phyloP scores from a whole-genome alignment of 1,284 basidiomycete genomes.

The Golubevia pallescens region DNA sequence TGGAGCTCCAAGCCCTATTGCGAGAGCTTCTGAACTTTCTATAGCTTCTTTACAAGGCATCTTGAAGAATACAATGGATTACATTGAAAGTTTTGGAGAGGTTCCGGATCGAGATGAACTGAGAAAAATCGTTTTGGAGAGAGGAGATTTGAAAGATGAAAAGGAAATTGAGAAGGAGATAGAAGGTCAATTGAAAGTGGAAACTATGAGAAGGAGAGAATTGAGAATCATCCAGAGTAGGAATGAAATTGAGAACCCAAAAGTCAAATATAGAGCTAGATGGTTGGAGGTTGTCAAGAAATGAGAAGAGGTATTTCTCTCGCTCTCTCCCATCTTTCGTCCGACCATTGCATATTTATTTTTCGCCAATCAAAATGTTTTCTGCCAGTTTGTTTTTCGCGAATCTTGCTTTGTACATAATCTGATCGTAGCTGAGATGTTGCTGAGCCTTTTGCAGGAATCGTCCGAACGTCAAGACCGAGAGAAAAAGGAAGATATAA shows the following conservation, averaged over 20 bases:
- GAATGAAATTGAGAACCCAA: constrained; percentile 40
- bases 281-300: no score
- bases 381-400: no score
- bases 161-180: constrained; percentile 9
- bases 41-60: constrained; percentile 86
- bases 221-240: constrained; percentile 52
- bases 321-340: no score
- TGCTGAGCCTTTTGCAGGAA: no score
- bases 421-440: no score
- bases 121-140: constrained; percentile 11
- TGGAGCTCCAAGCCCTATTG: constrained; percentile 66
- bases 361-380: no score
- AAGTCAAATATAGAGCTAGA: constrained; percentile 32
- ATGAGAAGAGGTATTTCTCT: no score
- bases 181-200: constrained; percentile 33
- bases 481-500: no score
- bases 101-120: constrained; percentile 4
- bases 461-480: no score
- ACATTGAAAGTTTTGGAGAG: constrained; percentile 15
- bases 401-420: no score
- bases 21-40: constrained; percentile 68
- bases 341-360: no score
- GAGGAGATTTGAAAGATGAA: background rate
- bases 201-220: constrained; percentile 50
- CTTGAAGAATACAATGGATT: constrained; percentile 65